phyloP scores from a whole-genome alignment of 345 rosid species.

The Hirschfeldia incana region DNA sequence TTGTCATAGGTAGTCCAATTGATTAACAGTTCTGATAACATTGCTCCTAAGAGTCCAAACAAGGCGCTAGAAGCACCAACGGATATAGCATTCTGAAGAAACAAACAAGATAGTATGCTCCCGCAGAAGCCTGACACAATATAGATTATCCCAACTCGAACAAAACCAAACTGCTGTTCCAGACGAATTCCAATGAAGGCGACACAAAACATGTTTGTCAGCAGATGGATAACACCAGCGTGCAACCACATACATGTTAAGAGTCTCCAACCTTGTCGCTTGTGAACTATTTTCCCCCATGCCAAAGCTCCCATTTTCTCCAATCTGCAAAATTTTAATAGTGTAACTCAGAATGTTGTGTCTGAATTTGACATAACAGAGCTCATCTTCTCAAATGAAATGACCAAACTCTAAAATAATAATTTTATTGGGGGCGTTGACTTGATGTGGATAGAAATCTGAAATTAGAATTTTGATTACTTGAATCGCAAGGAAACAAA shows the following conservation, averaged over 20 bases:
- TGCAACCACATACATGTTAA: conserved; percentile 88
- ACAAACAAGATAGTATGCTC: conserved; percentile 69
- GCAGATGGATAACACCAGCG: conserved; percentile 84
- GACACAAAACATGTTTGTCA: conserved; percentile 76
- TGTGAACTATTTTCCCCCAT: conserved; percentile 65
- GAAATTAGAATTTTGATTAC: not conserved
- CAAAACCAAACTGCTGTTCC: conserved; percentile 88
- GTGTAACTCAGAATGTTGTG: not conserved
- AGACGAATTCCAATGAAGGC: conserved; percentile 82
- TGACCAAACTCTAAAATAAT: not conserved
- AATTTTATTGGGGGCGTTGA: conserved; percentile 4
- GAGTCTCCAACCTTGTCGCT: conserved; percentile 85
- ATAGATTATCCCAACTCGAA: conserved; percentile 68
- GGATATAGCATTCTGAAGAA: conserved; percentile 64
- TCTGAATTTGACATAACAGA: not conserved
- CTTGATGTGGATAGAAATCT: not conserved
- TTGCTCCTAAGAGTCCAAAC: conserved; percentile 94
- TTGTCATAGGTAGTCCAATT: conserved; percentile 91
- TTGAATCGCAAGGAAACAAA: not conserved
- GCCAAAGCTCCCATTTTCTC: conserved; percentile 78
- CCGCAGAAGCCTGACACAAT: conserved; percentile 82
- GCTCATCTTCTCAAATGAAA: not conserved
- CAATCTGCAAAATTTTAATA: conserved; percentile 48
- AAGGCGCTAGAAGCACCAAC: conserved; percentile 99
- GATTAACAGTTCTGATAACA: conserved; percentile 86